A percentile compares a stretch with the other conserved stretches of the same genome.
These are phyloP conservation scores for Tremella fuciformis DNA, from an alignment of 768 basidiomycete genomes.

Conservation along the genomic window DNA sequence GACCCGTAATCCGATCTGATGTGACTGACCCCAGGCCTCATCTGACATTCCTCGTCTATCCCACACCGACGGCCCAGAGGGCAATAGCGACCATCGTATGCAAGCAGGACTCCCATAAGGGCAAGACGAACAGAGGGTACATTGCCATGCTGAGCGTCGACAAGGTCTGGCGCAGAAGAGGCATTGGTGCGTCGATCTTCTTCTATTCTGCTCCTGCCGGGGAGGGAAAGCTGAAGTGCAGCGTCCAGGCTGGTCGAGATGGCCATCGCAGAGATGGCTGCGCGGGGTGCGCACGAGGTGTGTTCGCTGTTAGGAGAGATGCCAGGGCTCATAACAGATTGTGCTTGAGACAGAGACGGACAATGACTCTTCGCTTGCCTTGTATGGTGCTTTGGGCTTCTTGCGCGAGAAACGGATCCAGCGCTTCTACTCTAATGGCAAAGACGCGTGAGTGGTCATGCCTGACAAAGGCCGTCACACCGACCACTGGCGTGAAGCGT, in stretches of 20 bases:
- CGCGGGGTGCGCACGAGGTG: constrained; percentile 80
- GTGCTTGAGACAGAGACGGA: constrained; percentile 95
- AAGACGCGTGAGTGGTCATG: constrained; percentile 68
- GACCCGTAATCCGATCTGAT: neutral
- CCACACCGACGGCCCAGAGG: constrained; percentile 55
- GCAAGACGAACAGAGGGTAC: constrained; percentile 76
- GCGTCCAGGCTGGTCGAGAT: constrained; percentile 80
- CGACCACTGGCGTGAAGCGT: neutral
- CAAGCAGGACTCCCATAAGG: constrained; percentile 86
- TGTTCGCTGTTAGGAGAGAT: constrained; percentile 34
- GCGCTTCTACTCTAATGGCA: constrained; percentile 95
- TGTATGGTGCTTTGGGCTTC: constrained; percentile 91
- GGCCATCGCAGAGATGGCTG: constrained; percentile 80
- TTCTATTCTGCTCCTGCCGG: constrained; percentile 42
- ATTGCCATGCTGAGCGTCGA: constrained; percentile 96
- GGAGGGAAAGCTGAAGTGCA: constrained; percentile 53
- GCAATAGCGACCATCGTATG: constrained; percentile 93
- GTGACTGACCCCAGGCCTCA: constrained; percentile 66
- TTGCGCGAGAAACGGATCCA: constrained; percentile 90
- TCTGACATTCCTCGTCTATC: constrained; percentile 72
- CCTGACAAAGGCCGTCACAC: neutral
- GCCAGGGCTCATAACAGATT: constrained; percentile 57
- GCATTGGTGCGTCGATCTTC: constrained; percentile 68
- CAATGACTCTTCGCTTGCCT: constrained; percentile 77
- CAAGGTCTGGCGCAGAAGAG: constrained; percentile 78